These are phyloP conservation scores for Geotrichum australiense DNA, from an alignment of 1,139 yeast genomes.

Conservation along the genomic window DNA sequence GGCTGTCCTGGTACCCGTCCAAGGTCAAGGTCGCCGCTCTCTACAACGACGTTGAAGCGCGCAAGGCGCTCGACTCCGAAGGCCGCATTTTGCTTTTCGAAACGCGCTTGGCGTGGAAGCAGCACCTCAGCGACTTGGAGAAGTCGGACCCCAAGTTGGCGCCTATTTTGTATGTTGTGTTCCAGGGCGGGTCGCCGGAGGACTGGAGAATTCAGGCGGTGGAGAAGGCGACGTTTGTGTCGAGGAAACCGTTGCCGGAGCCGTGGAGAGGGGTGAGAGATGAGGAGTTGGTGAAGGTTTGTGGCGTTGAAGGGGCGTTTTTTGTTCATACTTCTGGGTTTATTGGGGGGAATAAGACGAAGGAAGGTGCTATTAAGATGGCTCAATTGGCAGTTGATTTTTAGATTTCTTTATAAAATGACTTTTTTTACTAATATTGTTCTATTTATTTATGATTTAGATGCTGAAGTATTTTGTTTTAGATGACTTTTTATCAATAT, in stretches of 20 bases:
- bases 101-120: conserved; percentile 89
- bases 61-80: conserved; percentile 29
- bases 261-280: conserved; percentile 93
- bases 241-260: conserved; percentile 82
- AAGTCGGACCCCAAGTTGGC: conserved; percentile 45
- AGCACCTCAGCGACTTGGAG: conserved; percentile 74
- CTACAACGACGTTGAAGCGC: conserved; percentile 37
- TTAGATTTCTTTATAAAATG: conserved; percentile 3
- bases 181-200: conserved; percentile 51
- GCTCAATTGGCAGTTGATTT: conserved; percentile 50
- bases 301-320: conserved; percentile 79
- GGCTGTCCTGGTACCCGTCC: conserved; percentile 89
- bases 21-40: conserved; percentile 69
- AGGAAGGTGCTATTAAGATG: conserved; percentile 68
- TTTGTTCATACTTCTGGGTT: conserved; percentile 96
- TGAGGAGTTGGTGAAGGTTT: conserved; percentile 59
- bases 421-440: too few species aligned
- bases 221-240: conserved; percentile 70
- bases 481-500: too few species aligned
- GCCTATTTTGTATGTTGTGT: conserved; percentile 66
- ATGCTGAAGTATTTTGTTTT: too few species aligned
- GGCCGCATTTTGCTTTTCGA: conserved; percentile 68
- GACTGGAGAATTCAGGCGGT: conserved; percentile 93
- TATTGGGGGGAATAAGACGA: conserved; percentile 86
- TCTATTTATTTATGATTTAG: too few species aligned